A percentile compares a stretch with the other conserved stretches of the same genome.
Conservation (phyloP, 345 rosid genomes). For the Lagerstroemia speciosa region DNA sequence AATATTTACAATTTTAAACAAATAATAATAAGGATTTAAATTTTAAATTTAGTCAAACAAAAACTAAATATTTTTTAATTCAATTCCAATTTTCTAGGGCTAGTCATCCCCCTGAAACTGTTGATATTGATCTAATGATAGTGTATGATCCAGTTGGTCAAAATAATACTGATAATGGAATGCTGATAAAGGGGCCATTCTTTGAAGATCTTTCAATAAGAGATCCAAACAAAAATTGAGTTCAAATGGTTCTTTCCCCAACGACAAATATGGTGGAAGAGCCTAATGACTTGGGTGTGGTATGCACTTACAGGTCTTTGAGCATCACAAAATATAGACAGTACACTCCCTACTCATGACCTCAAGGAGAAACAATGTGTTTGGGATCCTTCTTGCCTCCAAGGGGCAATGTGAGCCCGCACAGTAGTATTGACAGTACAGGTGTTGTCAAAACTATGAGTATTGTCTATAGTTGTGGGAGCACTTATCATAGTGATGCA, state of each 20-base stretch:
- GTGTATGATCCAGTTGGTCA: slow-evolving; percentile 59
- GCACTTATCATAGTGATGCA: slow-evolving; percentile 47
- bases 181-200: slow-evolving; percentile 57
- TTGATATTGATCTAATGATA: slow-evolving; percentile 70
- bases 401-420: slow-evolving; percentile 75
- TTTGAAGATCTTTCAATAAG: slow-evolving; percentile 75
- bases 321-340: slow-evolving; percentile 48
- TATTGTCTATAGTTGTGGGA: slow-evolving; percentile 57
- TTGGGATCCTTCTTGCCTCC: slow-evolving; percentile 96
- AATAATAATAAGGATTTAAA: no score
- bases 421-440: slow-evolving; percentile 60
- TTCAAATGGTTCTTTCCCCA: no score
- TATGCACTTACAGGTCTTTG: slow-evolving; percentile 50
- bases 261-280: slow-evolving; percentile 66
- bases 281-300: slow-evolving; percentile 31
- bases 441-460: slow-evolving; percentile 74
- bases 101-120: slow-evolving; percentile 95
- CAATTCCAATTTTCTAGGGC: no score
- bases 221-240: slow-evolving; percentile 67
- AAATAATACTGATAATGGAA: slow-evolving; percentile 49
- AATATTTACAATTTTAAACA: no score
- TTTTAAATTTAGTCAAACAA: no score
- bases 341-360: slow-evolving; percentile 41
- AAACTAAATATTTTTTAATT: no score
- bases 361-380: slow-evolving; percentile 81